Evolutionary conservation across 768 basidiomycete genomes (phyloP), one percentile per base, ranked within the genome.

Genomic region (Candolleomyces efflorescens): DNA sequence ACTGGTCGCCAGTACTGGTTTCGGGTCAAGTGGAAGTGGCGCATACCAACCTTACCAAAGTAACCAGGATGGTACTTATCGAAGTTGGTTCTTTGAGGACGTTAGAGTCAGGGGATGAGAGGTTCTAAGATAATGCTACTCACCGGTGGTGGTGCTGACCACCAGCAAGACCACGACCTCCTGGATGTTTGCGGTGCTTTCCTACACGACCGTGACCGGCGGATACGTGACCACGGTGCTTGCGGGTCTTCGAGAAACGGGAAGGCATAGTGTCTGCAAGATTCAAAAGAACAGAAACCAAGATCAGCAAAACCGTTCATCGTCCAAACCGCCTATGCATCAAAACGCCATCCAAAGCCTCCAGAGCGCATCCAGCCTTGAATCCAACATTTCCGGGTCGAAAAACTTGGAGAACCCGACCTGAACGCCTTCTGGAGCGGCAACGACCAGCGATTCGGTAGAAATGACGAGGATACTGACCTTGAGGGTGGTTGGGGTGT

Each of bases 11-110:
- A 97, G 76, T 86, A 81, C 65, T 82, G 75, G 76, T 97, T 97
- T 76, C 87, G 88, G 56, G 91, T 94, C 62, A 94, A 77, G 75
- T 99, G 97, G 91, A 90, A 99, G 76, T 89, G 88, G 72, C 97
- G 87, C 96, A 99, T 99, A 92, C 97, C 97, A 73, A 96, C 93
- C 80, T 98, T 98, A 82, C 95, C 95, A 75, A 96, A 98, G 93
- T 98, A 98, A 91, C 95, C 95, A 75, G 94, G 94, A 79, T 98
- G 95, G 89, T 94, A 98, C 80, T 96, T 96, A 78, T 96, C 94
- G 71, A 96, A 92, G 82, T 98, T 97, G 71, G 90, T 95, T 60
- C 94, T 92, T 62, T 18, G 20, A 23, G 26, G 9, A 22, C 1
- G 37, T 38, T 36, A 53, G 51, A 15, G 43, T 57, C 12, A 47